A percentile compares a stretch with the other conserved stretches of the same genome.
Evolutionary conservation across 495 filamentous ascomycete genomes (phyloP).

Genomic region (Hypoxylon trugodes): DNA sequence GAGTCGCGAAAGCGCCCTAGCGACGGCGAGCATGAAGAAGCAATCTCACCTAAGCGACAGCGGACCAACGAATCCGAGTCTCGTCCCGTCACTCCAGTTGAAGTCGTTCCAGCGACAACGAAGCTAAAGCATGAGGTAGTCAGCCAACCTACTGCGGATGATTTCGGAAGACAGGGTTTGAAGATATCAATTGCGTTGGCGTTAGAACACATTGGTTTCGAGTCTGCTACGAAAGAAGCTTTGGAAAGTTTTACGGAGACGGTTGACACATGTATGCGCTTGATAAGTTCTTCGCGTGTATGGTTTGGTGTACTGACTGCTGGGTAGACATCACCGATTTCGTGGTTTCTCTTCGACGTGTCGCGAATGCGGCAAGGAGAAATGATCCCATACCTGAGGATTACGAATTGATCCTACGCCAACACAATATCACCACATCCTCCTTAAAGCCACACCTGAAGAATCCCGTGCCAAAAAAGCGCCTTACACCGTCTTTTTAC

Average conservation of each 20-base stretch:
- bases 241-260: slow-evolving; percentile 52
- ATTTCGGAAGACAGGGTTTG: slow-evolving; percentile 48
- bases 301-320: slow-evolving; percentile 14
- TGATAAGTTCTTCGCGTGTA: neutral
- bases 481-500: slow-evolving; percentile 42
- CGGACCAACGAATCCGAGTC: slow-evolving; percentile 24
- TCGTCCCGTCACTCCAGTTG: slow-evolving; percentile 3
- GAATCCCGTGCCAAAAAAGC: slow-evolving; percentile 46
- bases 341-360: slow-evolving; percentile 41
- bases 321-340: slow-evolving; percentile 48
- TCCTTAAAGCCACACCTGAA: slow-evolving; percentile 53
- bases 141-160: slow-evolving; percentile 39
- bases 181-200: slow-evolving; percentile 50
- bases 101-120: neutral
- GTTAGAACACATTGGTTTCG: slow-evolving; percentile 54
- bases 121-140: slow-evolving; percentile 12
- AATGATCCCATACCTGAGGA: slow-evolving; percentile 48
- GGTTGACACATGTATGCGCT: slow-evolving; percentile 51
- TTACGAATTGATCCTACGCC: slow-evolving; percentile 49
- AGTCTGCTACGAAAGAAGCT: slow-evolving; percentile 49
- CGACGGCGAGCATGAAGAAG: slow-evolving; percentile 29
- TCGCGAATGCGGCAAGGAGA: slow-evolving; percentile 49
- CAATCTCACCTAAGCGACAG: slow-evolving; percentile 44
- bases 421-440: slow-evolving; percentile 47
- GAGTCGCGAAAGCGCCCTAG: slow-evolving; percentile 33